A percentile compares a stretch with the other conserved stretches of the same genome.
Conservation (phyloP, 225 moss, liverwort and hornwort genomes). For the Neckera pumila region DNA sequence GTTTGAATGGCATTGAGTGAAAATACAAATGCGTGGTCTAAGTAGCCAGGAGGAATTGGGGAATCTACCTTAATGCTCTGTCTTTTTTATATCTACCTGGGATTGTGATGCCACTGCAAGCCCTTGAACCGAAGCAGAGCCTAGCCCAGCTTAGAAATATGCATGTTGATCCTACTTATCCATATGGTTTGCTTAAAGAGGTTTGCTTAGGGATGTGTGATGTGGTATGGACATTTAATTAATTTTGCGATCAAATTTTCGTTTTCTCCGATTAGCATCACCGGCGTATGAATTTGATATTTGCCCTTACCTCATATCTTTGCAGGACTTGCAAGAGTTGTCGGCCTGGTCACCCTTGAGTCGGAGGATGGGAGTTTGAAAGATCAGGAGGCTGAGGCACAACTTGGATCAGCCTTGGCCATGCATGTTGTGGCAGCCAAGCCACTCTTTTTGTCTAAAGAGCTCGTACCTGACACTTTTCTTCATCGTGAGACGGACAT, state of each 20-base stretch:
- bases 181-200: neutral
- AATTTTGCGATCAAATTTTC: neutral
- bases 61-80: neutral
- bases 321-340: conserved; percentile 53
- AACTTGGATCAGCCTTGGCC: conserved; percentile 69
- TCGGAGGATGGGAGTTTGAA: conserved; percentile 20
- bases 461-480: conserved; percentile 36
- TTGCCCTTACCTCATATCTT: neutral
- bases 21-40: neutral
- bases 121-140: neutral
- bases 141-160: neutral
- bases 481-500: conserved; percentile 64
- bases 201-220: neutral
- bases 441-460: conserved; percentile 78
- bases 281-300: neutral
- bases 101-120: neutral
- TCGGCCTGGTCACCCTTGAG: conserved; percentile 66
- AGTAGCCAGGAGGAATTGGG: neutral
- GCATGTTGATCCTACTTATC: neutral
- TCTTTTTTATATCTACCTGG: neutral
- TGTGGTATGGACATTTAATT: neutral
- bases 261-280: neutral
- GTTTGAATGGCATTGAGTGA: neutral
- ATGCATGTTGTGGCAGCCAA: conserved; percentile 95
- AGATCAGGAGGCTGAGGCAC: conserved; percentile 27